Base-by-base conservation (phyloP, 495 filamentous ascomycete genomes). In the Glutinoglossum americanum region DNA sequence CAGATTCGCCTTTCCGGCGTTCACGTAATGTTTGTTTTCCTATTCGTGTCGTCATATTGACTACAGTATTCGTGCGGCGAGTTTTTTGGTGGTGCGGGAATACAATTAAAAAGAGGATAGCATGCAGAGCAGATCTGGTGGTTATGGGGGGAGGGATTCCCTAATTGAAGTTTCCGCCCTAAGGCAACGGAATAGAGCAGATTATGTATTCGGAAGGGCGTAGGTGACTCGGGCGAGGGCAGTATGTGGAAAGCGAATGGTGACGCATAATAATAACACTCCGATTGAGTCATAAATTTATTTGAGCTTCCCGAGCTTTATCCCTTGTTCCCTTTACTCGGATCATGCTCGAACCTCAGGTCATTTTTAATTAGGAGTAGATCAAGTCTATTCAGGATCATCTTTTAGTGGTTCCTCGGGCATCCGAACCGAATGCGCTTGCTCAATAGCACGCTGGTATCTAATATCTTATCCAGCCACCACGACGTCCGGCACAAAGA, bases 1-100 rank as follows among this genome's bases (percentile, higher is more conserved):
- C 85, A 56, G 85, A 76, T 70, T 95, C 88, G 61, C 89, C 89
- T 75, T 85, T 82, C 64, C 85, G 82, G 63, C 84, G 77, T 69
- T 94, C 88, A 63, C 87, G 81, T 7, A 76, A 72, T 57, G 79
- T 71, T 62, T 80, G 77, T 70, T 83, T 89, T 15, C 71, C 67
- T 28, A 65, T 59, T 70, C 76, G 76, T 33, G 67, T 70, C 23
- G 77, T 65, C 80, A 82, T 83, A 53, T 62, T 73, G 54, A 11
- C 19, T 45, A 21, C 37, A 13, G 37, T 27, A 54, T 11, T 47
- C 21, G 44, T 47, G 44, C 44, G 15, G 15, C 15, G 13, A n/a
- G 32, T 35, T 41, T 15, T 15, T 7, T 2, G 37, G 37, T 15
- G 13, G 15, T 41, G 6, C 37, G 13, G 13, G 10, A 13, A 15